A percentile compares a stretch with the other conserved stretches of the same genome.
phyloP scores from a whole-genome alignment of 1,284 basidiomycete species.

The Amylostereum chailletii region DNA sequence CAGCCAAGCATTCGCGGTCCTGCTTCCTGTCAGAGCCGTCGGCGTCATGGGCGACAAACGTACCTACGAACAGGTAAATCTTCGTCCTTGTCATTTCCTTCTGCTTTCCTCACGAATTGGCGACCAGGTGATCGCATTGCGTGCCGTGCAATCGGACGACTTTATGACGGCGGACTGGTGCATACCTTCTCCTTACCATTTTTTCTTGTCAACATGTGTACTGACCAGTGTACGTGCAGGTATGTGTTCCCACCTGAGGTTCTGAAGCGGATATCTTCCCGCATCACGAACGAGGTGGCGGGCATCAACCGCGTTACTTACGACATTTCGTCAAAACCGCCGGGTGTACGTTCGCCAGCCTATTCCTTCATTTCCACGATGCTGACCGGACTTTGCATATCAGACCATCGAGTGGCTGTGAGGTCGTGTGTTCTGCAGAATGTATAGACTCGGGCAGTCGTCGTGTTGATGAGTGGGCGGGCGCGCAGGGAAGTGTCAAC shows the following conservation, averaged over 20 bases:
- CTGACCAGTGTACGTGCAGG: conserved; percentile 30
- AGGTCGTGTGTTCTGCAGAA: not conserved
- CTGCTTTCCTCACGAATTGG: not conserved
- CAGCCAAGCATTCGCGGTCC: conserved; percentile 94
- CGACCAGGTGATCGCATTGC: conserved; percentile 72
- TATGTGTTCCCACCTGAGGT: conserved; percentile 94
- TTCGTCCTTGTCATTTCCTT: not conserved
- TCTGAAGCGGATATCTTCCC: conserved; percentile 85
- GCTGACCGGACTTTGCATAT: too few relatives aligned
- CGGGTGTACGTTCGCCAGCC: conserved; percentile 51
- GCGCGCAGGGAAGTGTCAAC: too few relatives aligned
- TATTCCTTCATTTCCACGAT: not conserved
- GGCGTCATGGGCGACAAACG: conserved; percentile 97
- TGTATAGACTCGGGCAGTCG: too few relatives aligned
- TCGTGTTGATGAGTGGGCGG: too few relatives aligned
- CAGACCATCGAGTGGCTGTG: conserved; percentile 18
- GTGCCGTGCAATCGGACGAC: conserved; percentile 90
- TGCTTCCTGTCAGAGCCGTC: conserved; percentile 94
- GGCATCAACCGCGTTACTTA: conserved; percentile 94
- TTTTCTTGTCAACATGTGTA: not conserved
- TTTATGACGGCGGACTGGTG: conserved; percentile 98
- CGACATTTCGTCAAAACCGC: conserved; percentile 97
- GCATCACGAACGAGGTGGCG: conserved; percentile 96
- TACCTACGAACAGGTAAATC: conserved; percentile 88
- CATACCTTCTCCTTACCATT: conserved; percentile 11